A percentile compares a stretch with the other conserved stretches of the same genome.
Conservation (phyloP, 2,329 filamentous ascomycete genomes). For the Penicillium vulpinum region DNA sequence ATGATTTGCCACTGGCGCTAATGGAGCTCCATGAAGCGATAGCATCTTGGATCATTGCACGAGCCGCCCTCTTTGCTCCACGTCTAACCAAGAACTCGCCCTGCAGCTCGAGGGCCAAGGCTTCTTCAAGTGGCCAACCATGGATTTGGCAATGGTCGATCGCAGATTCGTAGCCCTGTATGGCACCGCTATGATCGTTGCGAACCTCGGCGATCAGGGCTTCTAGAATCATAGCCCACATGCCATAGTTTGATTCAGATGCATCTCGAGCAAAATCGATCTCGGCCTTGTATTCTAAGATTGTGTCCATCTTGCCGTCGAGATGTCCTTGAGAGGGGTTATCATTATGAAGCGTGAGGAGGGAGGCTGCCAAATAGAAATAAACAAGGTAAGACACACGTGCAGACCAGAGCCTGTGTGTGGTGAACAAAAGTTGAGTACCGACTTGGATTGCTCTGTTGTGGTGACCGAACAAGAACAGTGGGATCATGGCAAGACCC, state of each 20-base stretch:
- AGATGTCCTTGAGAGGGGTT: constrained; percentile 46
- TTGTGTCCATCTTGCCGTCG: constrained; percentile 49
- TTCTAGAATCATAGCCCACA: constrained; percentile 58
- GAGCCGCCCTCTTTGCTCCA: constrained; percentile 60
- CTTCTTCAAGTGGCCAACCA: constrained; percentile 60
- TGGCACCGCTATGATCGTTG: constrained; percentile 46
- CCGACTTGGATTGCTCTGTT: constrained; percentile 47
- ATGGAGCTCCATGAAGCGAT: constrained; percentile 61
- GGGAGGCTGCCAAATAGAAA: constrained; percentile 48
- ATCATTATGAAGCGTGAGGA: constrained; percentile 46
- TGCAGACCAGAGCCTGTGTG: constrained; percentile 49
- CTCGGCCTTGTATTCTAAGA: constrained; percentile 51
- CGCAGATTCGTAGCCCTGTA: constrained; percentile 55
- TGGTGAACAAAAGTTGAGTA: constrained; percentile 41
- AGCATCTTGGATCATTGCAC: constrained; percentile 58
- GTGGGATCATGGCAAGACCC: constrained; percentile 48
- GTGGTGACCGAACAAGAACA: constrained; percentile 51
- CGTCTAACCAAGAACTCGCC: constrained; percentile 57
- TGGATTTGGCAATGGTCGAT: constrained; percentile 62
- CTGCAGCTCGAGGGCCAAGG: constrained; percentile 61
- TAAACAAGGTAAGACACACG: constrained; percentile 45
- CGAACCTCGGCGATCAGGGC: constrained; percentile 56
- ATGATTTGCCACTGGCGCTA: constrained; percentile 59
- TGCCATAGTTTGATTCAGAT: constrained; percentile 61
- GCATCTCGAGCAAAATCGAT: constrained; percentile 55